These are phyloP conservation scores for Venturia effusa DNA, from an alignment of 2,329 filamentous ascomycete species.

Conservation along the genomic window DNA sequence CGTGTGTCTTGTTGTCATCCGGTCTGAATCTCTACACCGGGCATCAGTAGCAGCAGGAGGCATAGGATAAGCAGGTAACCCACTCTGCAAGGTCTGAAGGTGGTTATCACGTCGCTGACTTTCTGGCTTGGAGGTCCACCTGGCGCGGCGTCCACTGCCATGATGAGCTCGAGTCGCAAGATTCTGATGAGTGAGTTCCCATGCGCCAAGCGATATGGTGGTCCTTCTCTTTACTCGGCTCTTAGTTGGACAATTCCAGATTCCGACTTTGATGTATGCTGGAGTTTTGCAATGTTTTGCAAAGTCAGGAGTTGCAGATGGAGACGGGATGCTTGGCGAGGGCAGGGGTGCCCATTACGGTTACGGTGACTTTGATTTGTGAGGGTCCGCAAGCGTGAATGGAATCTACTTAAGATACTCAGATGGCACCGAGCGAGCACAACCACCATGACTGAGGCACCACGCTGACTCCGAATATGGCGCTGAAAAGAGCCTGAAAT, in stretches of 20 bases:
- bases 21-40: slow-evolving; percentile 33
- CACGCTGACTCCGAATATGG: not conserved
- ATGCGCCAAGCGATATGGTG: no score
- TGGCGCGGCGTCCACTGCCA: slow-evolving; percentile 1
- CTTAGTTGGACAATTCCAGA: not conserved
- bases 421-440: not conserved
- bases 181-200: not conserved
- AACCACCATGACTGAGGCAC: not conserved
- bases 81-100: slow-evolving; percentile 6
- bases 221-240: not conserved
- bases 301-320: not conserved
- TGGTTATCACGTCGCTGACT: slow-evolving; percentile 8
- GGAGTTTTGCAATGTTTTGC: no score
- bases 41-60: not conserved
- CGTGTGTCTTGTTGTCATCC: slow-evolving; percentile 42
- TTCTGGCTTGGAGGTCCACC: slow-evolving; percentile 9
- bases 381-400: not conserved
- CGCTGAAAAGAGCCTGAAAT: not conserved
- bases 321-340: not conserved
- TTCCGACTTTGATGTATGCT: no score
- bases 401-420: not conserved
- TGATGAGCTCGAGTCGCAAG: not conserved
- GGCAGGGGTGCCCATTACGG: not conserved
- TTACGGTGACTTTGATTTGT: no score
- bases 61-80: not conserved